Conservation (phyloP, 305 asterid species). For the Rubia peregrina region DNA sequence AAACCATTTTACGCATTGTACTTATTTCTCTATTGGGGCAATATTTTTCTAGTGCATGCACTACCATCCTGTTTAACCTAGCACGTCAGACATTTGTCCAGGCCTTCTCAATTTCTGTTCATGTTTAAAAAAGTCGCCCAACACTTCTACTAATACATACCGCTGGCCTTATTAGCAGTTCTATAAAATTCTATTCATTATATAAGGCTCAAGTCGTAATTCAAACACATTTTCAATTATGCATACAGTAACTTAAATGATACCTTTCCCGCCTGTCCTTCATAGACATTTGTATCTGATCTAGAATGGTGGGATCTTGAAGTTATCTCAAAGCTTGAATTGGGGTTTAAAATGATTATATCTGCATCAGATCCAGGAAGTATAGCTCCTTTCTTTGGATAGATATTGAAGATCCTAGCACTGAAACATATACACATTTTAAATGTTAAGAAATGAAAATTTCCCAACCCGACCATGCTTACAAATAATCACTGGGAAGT, state of each 20-base stretch:
- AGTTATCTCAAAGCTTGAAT: slow-evolving; percentile 72
- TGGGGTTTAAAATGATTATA: slow-evolving; percentile 78
- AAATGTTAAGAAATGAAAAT: not conserved
- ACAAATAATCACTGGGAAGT: not conserved
- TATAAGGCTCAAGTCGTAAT: not conserved
- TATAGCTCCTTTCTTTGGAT: slow-evolving; percentile 93
- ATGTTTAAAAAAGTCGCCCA: not conserved
- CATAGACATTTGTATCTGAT: slow-evolving; percentile 81
- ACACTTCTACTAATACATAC: not conserved
- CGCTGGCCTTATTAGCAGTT: too few species aligned
- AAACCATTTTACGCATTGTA: not conserved
- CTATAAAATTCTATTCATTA: not conserved
- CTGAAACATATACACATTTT: slow-evolving; percentile 27
- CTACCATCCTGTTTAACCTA: not conserved
- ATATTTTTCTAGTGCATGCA: too few species aligned
- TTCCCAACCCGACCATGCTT: not conserved
- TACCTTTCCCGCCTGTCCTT: slow-evolving; percentile 86
- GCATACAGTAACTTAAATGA: not conserved
- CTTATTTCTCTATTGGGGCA: not conserved
- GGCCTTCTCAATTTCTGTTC: too few species aligned
- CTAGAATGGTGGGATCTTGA: slow-evolving; percentile 75
- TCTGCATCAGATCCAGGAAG: slow-evolving; percentile 94
- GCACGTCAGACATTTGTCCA: not conserved
- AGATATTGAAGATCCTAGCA: slow-evolving; percentile 83
- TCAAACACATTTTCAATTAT: not conserved